Conservation (phyloP, 495 filamentous ascomycete species). For the Aspergillus carlsbadensis region DNA sequence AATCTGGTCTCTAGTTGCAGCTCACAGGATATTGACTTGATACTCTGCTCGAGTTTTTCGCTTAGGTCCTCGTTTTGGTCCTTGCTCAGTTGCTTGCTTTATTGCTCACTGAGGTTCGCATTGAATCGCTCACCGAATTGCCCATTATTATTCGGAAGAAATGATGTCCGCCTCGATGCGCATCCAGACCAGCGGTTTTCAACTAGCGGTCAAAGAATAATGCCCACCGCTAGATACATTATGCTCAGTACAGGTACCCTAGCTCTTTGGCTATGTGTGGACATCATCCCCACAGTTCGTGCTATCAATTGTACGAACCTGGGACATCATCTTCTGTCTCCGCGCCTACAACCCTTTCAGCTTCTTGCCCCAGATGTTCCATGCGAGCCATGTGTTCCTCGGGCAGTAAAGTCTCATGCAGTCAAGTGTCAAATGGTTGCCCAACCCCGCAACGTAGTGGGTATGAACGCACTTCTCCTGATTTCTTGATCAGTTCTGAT, state of each 20-base stretch:
- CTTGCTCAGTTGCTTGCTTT: no score
- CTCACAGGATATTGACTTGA: no score
- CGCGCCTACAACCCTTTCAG: neutral
- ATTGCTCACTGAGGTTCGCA: no score
- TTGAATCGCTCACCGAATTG: no score
- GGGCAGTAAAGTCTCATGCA: neutral
- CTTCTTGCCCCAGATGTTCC: neutral
- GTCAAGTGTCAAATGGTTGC: neutral
- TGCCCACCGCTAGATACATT: neutral
- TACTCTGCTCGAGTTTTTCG: no score
- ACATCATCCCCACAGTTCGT: conserved; percentile 32
- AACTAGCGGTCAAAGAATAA: conserved; percentile 4
- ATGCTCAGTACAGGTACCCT: no score
- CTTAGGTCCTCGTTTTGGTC: no score
- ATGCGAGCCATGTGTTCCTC: no score
- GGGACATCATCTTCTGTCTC: neutral
- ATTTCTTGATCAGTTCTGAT: no score
- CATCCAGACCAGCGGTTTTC: neutral
- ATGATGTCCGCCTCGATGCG: neutral
- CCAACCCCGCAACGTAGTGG: neutral
- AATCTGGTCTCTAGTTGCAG: no score
- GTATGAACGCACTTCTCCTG: neutral
- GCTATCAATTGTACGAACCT: conserved; percentile 21
- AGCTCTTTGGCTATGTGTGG: neutral
- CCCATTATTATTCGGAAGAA: no score